These are phyloP conservation scores for Sporothrix globosa DNA, from an alignment of 2,329 filamentous ascomycete species.

Conservation along the genomic window DNA sequence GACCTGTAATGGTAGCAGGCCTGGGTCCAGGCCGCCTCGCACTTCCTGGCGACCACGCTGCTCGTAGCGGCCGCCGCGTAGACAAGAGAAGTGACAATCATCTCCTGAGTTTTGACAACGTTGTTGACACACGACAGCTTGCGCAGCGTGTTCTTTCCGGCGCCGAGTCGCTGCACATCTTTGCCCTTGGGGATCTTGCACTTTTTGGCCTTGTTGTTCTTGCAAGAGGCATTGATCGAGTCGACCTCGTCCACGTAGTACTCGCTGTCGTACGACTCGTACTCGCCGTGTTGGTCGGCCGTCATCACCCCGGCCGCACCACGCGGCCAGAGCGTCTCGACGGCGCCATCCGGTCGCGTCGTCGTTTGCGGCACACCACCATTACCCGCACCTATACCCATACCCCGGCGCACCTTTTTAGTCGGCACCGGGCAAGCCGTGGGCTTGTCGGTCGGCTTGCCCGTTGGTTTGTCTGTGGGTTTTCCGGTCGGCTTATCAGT, in stretches of 20 bases:
- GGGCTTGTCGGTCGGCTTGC: constrained; percentile 5
- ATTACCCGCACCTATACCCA: background rate
- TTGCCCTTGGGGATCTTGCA: constrained; percentile 33
- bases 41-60: constrained; percentile 31
- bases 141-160: constrained; percentile 35
- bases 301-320: background rate
- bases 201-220: constrained; percentile 25
- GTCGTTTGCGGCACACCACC: background rate
- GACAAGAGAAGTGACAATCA: constrained; percentile 35
- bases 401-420: constrained; percentile 2
- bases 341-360: constrained; percentile 1
- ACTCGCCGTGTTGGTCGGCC: constrained; percentile 10
- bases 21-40: constrained; percentile 34
- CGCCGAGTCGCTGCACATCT: constrained; percentile 16
- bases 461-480: constrained; percentile 15
- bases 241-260: constrained; percentile 16
- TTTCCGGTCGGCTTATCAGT: background rate
- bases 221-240: background rate
- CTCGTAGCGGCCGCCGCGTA: constrained; percentile 29
- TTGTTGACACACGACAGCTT: constrained; percentile 33
- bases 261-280: constrained; percentile 17
- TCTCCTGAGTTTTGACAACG: constrained; percentile 33
- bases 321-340: constrained; percentile 15
- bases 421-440: constrained; percentile 3
- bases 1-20: constrained; percentile 40